These are phyloP conservation scores for Microstegium vimineum DNA, from an alignment of 176 grass and related monocot species.

Conservation along the genomic window DNA sequence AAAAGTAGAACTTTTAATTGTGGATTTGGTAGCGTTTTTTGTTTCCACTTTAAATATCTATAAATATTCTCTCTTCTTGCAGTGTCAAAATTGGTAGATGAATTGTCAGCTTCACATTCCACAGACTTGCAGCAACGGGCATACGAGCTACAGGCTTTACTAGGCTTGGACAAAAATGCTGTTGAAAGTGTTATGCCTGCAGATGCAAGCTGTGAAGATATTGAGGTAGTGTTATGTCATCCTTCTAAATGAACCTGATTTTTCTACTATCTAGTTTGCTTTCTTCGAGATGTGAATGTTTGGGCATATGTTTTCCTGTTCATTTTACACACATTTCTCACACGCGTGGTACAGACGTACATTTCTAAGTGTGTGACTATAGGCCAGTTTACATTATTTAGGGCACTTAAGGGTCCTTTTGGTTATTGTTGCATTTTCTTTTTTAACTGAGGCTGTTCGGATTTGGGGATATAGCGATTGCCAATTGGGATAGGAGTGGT, in stretches of 20 bases:
- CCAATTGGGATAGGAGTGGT: background rate
- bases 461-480: background rate
- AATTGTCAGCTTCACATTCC: slow-evolving; percentile 92
- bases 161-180: slow-evolving; percentile 68
- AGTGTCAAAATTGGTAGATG: slow-evolving; percentile 94
- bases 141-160: slow-evolving; percentile 89
- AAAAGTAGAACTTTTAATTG: background rate
- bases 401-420: background rate
- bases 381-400: background rate
- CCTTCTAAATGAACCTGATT: background rate
- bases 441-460: background rate
- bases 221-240: slow-evolving; percentile 62
- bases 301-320: slow-evolving; percentile 19
- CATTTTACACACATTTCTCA: background rate
- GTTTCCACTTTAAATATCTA: background rate
- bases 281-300: slow-evolving; percentile 12
- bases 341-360: background rate
- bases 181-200: slow-evolving; percentile 78
- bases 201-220: slow-evolving; percentile 99
- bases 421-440: background rate
- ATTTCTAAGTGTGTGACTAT: background rate
- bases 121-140: slow-evolving; percentile 96
- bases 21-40: slow-evolving; percentile 24
- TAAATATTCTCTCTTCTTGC: slow-evolving; percentile 21
- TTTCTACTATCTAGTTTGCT: background rate